Evolutionary conservation across 2,329 filamentous ascomycete genomes (phyloP), one percentile per base, ranked within the genome.

Genomic region (Verticillium zaregamsianum): DNA sequence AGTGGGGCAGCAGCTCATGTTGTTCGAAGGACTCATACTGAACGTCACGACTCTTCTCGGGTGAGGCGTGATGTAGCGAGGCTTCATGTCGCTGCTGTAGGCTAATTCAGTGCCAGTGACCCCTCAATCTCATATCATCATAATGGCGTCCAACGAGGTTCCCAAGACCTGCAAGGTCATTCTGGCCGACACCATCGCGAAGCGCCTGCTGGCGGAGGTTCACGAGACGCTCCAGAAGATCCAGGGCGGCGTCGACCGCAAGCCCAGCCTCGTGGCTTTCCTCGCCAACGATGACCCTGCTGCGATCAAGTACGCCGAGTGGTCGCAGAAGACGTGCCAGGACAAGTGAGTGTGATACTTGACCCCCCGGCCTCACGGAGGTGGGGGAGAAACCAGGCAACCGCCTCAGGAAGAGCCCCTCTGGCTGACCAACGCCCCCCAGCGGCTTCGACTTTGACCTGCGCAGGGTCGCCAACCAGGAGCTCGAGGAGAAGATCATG

Each of bases 311-410:
- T 98, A 99, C 74, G 95, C 95, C 60, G 92, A 97, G 76, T 97
- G 92, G 92, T 97, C 94, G 49, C 91, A 92, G 76, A 97, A 96
- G 84, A 97, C 95, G 4, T 97, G 92, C 77, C 86, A 89, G 76
- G 94, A 98, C 76, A 96, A 97, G 93, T 97, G 82, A 89, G 90
- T 77, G 25, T 61, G 33, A 45, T 45, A n/a, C 39, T 45, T 28
- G 28, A 28, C 4, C 28, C 28, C 28, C 28, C 28, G 5, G 28
- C 5, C 28, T 28, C 28, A 28, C 28, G 28, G 28, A 28, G 28
- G 28, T 28, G 28, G 28, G 28, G 28, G 28, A 28, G 28, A 52
- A 20, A 14, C 17, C 17, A 12, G n/a, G 45, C 45, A 23, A 5
- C 28, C 28, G 28, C n/a, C 45, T 20, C n/a, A 23, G 20, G n/a